Base-by-base conservation (phyloP, 805 yeast genomes). In the Candida qinlingensis region DNA sequence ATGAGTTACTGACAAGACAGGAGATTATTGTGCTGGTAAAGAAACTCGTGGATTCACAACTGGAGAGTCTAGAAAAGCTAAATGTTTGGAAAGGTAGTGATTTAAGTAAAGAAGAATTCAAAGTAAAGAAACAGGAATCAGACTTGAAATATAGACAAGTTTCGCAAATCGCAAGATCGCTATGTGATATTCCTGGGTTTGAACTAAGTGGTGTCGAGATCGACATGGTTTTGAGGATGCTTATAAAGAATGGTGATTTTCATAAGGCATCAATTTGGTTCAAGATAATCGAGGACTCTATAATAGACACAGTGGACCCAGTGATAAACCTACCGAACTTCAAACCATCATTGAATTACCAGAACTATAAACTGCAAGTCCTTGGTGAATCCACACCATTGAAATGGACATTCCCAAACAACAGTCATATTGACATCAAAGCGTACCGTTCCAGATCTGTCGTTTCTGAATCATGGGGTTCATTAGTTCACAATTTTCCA, bases 371-470 rank as follows among this genome's bases (percentile, higher is more conserved):
- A 44, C 29, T 59, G 12, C 45, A 50, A 36, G 46, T 55, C 1
- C 30, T 55, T 9, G 61, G 54, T 5, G 51, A 48, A 13, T 54
- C 61, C 1, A 47, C 51, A 27, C 57, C 60, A 4, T 38, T 43
- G 10, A 42, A 19, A 7, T 57, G 61, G 61, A 43, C 41, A 36
- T 13, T 44, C 13, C 46, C 49, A 31, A 13, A 41, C 13, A 29
- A 29, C 11, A 19, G 29, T 3, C 41, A 42, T 31, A 33, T 28
- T n/a, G 37, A 42, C 6, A 34, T 28, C 26, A 26, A 42, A 3
- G 12, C 19, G 7, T 11, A 13, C 6, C 41, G 41, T 7, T 30
- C 33, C 6, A 46, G 40, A 27, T 13, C 38, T 13, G 27, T 27
- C 7, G 12, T n/a, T 10, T 27, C 37, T 7, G 44, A 47, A 28